Percentiles rank a stretch among this genome's conserved stretches.
Evolutionary conservation across 768 basidiomycete species (phyloP).

Genomic region (Peribolospora baueri): DNA sequence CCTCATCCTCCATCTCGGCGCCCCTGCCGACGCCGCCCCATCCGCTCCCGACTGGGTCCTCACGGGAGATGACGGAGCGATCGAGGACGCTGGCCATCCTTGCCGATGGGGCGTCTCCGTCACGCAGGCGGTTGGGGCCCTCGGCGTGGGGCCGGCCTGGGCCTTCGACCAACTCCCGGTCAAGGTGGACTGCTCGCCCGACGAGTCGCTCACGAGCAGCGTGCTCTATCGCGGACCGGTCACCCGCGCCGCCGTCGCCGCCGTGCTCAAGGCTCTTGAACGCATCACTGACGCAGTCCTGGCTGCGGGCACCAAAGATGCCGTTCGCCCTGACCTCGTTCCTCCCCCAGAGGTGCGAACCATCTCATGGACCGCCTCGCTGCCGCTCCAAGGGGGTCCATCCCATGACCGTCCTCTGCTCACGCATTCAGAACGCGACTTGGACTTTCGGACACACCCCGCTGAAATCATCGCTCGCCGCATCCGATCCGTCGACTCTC

Average conservation of each 20-base stretch:
- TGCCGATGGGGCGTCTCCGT: too few relatives aligned
- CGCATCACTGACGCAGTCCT: constrained; percentile 9
- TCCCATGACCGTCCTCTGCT: constrained; percentile 13
- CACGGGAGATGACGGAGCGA: too few relatives aligned
- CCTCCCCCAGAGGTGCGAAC: not conserved
- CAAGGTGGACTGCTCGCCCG: not conserved
- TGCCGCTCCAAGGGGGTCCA: too few relatives aligned
- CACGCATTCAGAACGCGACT: constrained; percentile 6
- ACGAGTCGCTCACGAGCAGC: constrained; percentile 11
- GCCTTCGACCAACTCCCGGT: constrained; percentile 16
- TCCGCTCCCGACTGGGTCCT: too few relatives aligned
- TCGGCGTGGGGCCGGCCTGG: constrained; percentile 17
- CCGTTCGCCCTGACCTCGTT: not conserved
- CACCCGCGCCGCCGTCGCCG: constrained; percentile 10
- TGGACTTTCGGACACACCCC: constrained; percentile 9
- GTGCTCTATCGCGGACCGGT: constrained; percentile 14
- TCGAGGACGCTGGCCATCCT: too few relatives aligned
- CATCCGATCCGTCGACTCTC: constrained; percentile 13
- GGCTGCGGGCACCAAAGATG: not conserved
- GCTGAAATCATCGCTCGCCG: constrained; percentile 11
- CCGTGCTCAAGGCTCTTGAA: constrained; percentile 12
- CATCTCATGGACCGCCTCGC: constrained; percentile 10
- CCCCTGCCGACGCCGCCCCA: too few relatives aligned
- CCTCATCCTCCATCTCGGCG: too few relatives aligned
- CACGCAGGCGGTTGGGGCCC: not conserved